phyloP scores from a whole-genome alignment of 306 rosid genomes.

The Castanea sativa region DNA sequence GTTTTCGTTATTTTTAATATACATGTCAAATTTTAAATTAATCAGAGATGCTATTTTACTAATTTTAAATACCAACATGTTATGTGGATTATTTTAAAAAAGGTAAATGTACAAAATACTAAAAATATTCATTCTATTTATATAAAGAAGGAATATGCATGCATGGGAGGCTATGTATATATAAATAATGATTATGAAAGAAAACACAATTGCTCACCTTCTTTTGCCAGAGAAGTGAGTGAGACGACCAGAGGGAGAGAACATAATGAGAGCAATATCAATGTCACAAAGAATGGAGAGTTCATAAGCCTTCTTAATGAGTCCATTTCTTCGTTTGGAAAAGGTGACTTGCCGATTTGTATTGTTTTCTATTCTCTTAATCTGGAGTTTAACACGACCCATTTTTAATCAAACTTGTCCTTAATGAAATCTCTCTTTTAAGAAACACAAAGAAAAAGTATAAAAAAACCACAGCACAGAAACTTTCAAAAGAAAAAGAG shows the following conservation, averaged over 20 bases:
- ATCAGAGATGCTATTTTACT: no score
- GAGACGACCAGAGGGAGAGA: slow-evolving; percentile 63
- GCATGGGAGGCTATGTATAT: no score
- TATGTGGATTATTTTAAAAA: no score
- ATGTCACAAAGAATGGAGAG: slow-evolving; percentile 75
- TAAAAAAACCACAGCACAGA: not conserved
- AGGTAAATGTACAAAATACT: no score
- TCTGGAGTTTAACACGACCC: slow-evolving; percentile 86
- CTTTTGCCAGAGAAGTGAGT: slow-evolving; percentile 68
- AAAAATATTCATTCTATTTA: no score
- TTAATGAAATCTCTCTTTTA: not conserved
- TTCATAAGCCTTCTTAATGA: slow-evolving; percentile 82
- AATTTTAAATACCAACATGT: no score
- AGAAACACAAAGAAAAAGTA: not conserved
- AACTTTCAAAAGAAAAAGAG: not conserved
- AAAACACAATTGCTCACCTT: slow-evolving; percentile 31
- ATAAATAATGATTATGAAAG: not conserved
- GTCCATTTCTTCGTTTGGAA: slow-evolving; percentile 84
- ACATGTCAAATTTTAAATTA: no score
- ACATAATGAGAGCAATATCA: slow-evolving; percentile 81
- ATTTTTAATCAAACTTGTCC: slow-evolving; percentile 16
- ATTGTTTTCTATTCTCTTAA: slow-evolving; percentile 73
- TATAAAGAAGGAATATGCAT: not conserved
- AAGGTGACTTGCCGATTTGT: slow-evolving; percentile 80
- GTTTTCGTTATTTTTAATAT: no score